phyloP scores from a whole-genome alignment of 345 rosid species.

The Acer campestre region DNA sequence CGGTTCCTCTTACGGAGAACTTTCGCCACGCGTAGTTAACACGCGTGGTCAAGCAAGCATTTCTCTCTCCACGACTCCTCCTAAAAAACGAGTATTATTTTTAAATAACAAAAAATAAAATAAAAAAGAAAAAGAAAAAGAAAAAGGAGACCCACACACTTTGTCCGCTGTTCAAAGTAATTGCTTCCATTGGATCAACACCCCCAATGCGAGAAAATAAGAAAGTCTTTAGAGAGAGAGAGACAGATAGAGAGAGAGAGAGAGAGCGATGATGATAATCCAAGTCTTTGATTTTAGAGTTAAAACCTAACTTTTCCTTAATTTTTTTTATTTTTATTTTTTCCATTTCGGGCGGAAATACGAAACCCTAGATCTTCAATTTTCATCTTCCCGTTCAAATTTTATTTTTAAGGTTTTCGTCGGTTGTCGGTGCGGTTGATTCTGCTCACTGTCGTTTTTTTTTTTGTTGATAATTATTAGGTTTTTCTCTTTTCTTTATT shows the following conservation, averaged over 20 bases:
- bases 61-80: neutral
- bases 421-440: conserved; percentile 35
- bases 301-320: conserved; percentile 19
- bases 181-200: conserved; percentile 20
- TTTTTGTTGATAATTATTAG: neutral
- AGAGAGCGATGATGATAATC: conserved; percentile 3
- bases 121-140: neutral
- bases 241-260: conserved; percentile 15
- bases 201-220: conserved; percentile 3
- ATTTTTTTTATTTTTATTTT: neutral
- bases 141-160: conserved; percentile 10
- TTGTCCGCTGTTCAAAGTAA: conserved; percentile 21
- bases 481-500: neutral
- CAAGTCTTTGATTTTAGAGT: conserved; percentile 10
- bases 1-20: neutral
- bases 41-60: conserved; percentile 20
- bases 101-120: neutral
- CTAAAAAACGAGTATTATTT: neutral
- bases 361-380: conserved; percentile 32
- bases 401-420: conserved; percentile 6
- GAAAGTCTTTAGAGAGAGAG: conserved; percentile 13
- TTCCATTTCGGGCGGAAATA: neutral
- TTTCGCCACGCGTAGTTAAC: conserved; percentile 1
- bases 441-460: conserved; percentile 8
- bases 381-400: neutral